Evolutionary conservation across 345 rosid genomes (phyloP), one percentile per base, ranked within the genome.

Genomic region (Citrus mangshanensis): DNA sequence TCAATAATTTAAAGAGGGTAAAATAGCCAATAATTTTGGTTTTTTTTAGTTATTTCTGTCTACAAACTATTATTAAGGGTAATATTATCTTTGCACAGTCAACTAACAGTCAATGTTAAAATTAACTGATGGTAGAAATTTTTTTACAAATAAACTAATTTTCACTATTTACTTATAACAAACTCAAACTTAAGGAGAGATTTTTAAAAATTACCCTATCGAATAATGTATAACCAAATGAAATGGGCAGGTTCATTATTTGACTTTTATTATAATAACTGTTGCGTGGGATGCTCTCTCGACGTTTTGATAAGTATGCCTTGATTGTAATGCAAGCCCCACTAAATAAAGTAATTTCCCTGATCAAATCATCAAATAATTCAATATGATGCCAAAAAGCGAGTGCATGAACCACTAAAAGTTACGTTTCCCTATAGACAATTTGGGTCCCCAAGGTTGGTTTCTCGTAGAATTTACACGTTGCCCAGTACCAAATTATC

Each of bases 371-470:
- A 51, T 77, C 58, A 27, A 46, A 14, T 74, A 59, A 59, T 59
- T 59, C 28, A 59, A n/a, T 59, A 7, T n/a, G 3, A 4, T 25
- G 25, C 4, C 6, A 1, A 68, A 75, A 78, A 62, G 70, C 16
- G 25, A 68, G 82, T 84, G 87, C 79, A 58, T 63, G 62, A 30
- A 28, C 77, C 84, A 84, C 82, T 73, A 2, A 68, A 46, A 35
- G 35, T 78, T 24, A 25, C 25, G 73, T 73, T 59, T 74, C n/a
- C 4, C 4, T 3, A 27, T 35, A 30, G 16, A 35, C 5, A 55
- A 22, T 24, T 38, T 13, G 76, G 76, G 77, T 35, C 30, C 55
- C 77, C 54, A 24, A 51, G 72, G 71, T 4, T 25, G 38, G 12
- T 12, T 9, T 34, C 54, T 34, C 5, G 34, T 64, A 70, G 40